Base-by-base conservation (phyloP, 2,329 filamentous ascomycete genomes). In the Nemania bipapillata region DNA sequence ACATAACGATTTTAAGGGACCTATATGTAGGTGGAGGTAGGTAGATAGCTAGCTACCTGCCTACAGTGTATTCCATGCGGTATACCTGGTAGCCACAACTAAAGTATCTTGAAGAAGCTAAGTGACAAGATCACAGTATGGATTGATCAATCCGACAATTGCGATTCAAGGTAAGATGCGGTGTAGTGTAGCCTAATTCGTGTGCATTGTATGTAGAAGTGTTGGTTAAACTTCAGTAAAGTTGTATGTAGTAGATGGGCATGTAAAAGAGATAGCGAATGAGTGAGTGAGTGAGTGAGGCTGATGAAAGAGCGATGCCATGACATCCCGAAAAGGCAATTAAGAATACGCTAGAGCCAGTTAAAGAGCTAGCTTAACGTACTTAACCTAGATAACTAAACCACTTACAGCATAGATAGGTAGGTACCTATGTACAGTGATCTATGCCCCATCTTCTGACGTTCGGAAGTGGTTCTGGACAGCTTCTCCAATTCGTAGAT, bases 301-400 rank as follows among this genome's bases (percentile, higher is more conserved):
- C 56, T n/a, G 50, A 53, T 53, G 3, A 30, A 56, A 53, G 62
- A 57, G 45, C 32, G 45, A 15, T 61, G 26, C 35, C 3, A 61
- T 55, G 22, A 55, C 37, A 54, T 66, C 63, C 63, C 47, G 55
- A 69, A 69, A 55, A 47, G 66, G 66, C 58, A 69, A 66, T 40
- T 30, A 50, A 22, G 28, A 47, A 35, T 59, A n/a, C n/a, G 30
- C 58, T 49, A 63, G 47, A 55, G 58, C 32, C 56, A 62, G 35
- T 53, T 20, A 57, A 65, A 40, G 42, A n/a, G 24, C 24, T 7
- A 45, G 17, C 40, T 20, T 6, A 2, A 20, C 11, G 35, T 28
- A 56, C 22, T 22, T 55, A 54, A n/a, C 50, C 9, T 50, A 54
- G 45, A 12, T 42, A 4, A 15, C 6, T 42, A 42, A 4, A 15